Evolutionary conservation across 441 rosid species (phyloP).

Genomic region (Capsella rubella): DNA sequence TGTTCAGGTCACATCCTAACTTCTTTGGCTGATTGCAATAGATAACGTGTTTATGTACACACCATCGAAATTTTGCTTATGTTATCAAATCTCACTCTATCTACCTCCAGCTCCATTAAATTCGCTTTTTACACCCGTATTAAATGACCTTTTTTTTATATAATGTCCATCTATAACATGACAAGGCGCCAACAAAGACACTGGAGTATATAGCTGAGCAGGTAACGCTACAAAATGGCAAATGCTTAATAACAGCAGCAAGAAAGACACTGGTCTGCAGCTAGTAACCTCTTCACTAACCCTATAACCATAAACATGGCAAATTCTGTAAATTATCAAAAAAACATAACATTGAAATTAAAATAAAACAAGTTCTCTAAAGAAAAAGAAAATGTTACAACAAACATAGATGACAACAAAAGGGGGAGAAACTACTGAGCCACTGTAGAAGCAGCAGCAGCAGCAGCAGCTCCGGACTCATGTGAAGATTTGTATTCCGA

Average conservation of each 20-base stretch:
- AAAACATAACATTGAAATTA: conserved; percentile 7
- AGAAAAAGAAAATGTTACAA: conserved; percentile 18
- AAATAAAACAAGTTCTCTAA: conserved; percentile 3
- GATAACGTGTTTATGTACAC: too few species aligned
- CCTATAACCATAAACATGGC: conserved; percentile 39
- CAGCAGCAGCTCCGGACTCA: conserved; percentile 39
- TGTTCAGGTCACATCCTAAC: too few species aligned
- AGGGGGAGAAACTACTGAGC: conserved; percentile 22
- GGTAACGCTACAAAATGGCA: conserved; percentile 11
- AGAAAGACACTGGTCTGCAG: conserved; percentile 9
- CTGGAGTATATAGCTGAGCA: conserved; percentile 7
- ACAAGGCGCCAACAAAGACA: too few species aligned
- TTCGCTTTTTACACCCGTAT: too few species aligned
- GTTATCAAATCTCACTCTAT: too few species aligned
- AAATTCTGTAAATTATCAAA: conserved; percentile 9
- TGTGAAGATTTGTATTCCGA: conserved; percentile 58
- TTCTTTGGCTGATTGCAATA: too few species aligned
- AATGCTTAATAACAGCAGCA: neutral
- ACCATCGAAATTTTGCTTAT: too few species aligned
- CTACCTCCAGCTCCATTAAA: too few species aligned
- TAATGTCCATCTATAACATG: neutral
- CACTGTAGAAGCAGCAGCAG: conserved; percentile 16
- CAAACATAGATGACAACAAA: conserved; percentile 41
- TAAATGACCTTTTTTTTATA: neutral
- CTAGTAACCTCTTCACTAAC: conserved; percentile 29